Evolutionary conservation across 1,284 basidiomycete species (phyloP), one percentile per base, ranked within the genome.

Genomic region (Trichosporon sp.): DNA sequence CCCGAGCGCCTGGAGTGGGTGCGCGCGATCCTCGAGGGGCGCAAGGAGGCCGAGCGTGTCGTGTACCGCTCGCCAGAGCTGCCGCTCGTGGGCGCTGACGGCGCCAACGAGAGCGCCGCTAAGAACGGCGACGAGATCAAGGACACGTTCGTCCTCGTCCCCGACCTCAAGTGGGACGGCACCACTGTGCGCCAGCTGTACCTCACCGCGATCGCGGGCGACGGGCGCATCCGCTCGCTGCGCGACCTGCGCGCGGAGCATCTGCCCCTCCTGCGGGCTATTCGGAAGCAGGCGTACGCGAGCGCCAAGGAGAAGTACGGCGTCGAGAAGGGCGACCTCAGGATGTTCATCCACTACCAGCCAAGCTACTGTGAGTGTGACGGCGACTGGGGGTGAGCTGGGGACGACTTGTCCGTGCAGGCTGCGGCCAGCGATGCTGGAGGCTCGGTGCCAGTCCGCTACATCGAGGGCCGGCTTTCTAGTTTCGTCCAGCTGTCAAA

Each of bases 141-240:
- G 15, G n/a, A 60, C 27, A 60, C 56, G 18, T 98, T 93, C 77
- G 79, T 98, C 64, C 88, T 97, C 69, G 82, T 95, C 0, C 94
- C 95, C 0, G 94, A 98, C 82, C 90, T 95, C 87, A 95, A 95
- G 83, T 94, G 96, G 96, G 95, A 98, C 78, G 87, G 90, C 32
- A 83, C 83, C 47, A 89, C 87, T 2, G 89, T 89, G 2, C 77
- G 80, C 0, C 82, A 85, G 6, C 77, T 88, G 68, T 95, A 95
- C 79, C 88, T 94, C 68, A 84, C 92, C 21, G 91, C 90, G 0
- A 86, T 95, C 68, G 86, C 87, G 0, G 86, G 87, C 47, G 87
- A 88, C 68, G 78, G 85, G 0, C 76, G 81, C 2, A 87, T 95
- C 62, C 85, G 85, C 38, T 89, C 88, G 62, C 83, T 99, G 6